These are phyloP conservation scores for Suillus plorans DNA, from an alignment of 768 basidiomycete species.

Conservation along the genomic window DNA sequence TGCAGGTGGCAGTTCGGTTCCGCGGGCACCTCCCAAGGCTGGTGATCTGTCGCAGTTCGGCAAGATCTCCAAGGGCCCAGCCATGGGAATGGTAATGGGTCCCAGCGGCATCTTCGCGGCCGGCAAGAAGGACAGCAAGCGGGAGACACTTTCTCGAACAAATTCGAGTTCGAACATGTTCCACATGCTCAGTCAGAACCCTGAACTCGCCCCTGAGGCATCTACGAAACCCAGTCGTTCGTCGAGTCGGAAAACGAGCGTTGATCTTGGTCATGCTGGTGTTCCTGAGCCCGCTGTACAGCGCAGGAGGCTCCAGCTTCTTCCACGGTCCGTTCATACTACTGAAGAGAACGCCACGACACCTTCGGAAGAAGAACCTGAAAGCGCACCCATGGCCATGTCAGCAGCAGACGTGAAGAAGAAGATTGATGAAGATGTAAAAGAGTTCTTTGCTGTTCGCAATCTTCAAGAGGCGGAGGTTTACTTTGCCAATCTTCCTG, in stretches of 20 bases:
- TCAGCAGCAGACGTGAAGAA: constrained; percentile 65
- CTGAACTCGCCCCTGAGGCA: constrained; percentile 55
- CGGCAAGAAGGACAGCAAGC: constrained; percentile 67
- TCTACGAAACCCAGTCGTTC: constrained; percentile 52
- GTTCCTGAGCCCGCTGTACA: constrained; percentile 48
- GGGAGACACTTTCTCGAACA: constrained; percentile 77
- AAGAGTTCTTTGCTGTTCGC: constrained; percentile 86
- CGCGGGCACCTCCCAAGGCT: constrained; percentile 70
- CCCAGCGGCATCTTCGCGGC: constrained; percentile 82
- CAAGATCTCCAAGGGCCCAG: constrained; percentile 72
- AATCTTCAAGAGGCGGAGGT: constrained; percentile 85
- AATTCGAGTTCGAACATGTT: constrained; percentile 86
- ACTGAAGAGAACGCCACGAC: constrained; percentile 45
- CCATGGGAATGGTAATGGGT: constrained; percentile 65
- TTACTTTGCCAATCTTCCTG: constrained; percentile 77
- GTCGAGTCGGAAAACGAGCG: constrained; percentile 49
- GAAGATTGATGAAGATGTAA: constrained; percentile 78
- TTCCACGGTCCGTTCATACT: constrained; percentile 73
- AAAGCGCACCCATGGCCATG: constrained; percentile 46
- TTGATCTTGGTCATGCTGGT: constrained; percentile 47
- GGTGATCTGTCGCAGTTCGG: constrained; percentile 89
- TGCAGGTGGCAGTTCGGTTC: constrained; percentile 50
- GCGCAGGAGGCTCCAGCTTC: constrained; percentile 71
- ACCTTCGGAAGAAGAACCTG: constrained; percentile 51
- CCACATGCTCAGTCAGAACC: constrained; percentile 71